Evolutionary conservation across 2,329 filamentous ascomycete species (phyloP).

Genomic region (Alternaria sp.): DNA sequence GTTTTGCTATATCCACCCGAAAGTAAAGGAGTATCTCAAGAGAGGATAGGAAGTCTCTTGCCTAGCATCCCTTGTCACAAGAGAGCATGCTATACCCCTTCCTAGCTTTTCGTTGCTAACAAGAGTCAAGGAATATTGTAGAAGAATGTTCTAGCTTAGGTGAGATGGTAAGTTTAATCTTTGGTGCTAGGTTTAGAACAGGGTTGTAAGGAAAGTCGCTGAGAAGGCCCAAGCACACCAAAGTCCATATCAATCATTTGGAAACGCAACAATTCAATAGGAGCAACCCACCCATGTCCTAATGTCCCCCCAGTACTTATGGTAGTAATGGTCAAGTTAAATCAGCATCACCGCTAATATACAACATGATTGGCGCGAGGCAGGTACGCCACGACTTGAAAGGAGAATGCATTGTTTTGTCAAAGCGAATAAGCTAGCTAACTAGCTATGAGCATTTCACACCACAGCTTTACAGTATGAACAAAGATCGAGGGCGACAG

Average conservation of each 20-base stretch:
- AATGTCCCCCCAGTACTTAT: not conserved
- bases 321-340: not conserved
- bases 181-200: not conserved
- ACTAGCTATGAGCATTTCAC: not conserved
- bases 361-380: not conserved
- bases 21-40: not conserved
- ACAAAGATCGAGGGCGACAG: not conserved
- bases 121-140: not conserved
- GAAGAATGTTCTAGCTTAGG: not conserved
- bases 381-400: not conserved
- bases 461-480: not conserved
- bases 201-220: not conserved
- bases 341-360: not conserved
- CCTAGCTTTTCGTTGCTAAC: not conserved
- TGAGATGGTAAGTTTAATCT: not conserved
- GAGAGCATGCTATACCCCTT: not conserved
- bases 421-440: not conserved
- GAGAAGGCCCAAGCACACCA: not conserved
- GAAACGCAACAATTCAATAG: not conserved
- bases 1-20: not conserved
- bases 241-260: not conserved
- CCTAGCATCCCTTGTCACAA: not conserved
- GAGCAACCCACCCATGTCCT: not conserved
- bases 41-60: not conserved
- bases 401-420: not conserved